Evolutionary conservation across 139 green algal species (phyloP), one percentile per base, ranked within the genome.

Genomic region (Volvox reticuliferus): DNA sequence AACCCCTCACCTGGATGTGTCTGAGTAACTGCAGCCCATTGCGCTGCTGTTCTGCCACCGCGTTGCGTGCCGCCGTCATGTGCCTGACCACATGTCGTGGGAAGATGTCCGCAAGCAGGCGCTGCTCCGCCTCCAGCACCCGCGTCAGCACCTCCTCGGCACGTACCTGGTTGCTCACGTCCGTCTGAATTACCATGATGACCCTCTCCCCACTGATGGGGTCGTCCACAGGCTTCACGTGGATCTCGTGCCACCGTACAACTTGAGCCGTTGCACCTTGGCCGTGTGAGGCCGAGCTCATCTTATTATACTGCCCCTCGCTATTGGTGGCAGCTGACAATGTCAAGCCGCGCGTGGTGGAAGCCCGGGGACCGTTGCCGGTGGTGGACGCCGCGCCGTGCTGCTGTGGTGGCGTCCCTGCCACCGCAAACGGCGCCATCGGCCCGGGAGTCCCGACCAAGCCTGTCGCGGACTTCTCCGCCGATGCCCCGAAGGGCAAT

Each of bases 41-140:
- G 33, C 65, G 65, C 9, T 35, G 21, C 65, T 21, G 22, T 21
- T 67, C 35, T 21, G 63, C 81, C 13, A 22, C 22, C 22, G 13
- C 65, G 26, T 79, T 88, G 33, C 65, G 82, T 6, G 33, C 65
- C 32, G 65, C 65, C 20, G 82, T 88, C 82, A 88, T 88, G 82
- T 79, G 35, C 65, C 14, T 18, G 20, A 88, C 82, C 5, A 88
- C 68, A 35, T 89, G 83, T 0, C 36, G 67, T 24, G 83, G 83
- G 83, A 89, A 89, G 35, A 89, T 68, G 83, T 89, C 83, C 36
- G 83, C 68, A 63, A 89, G 36, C 83, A 89, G 83, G 61, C 81
- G 35, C 61, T 89, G 83, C 83, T 89, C 83, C 67, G 83, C 83
- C 65, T 89, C 83, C 67, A 89, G 68, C 22, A 80, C 83, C 0